Evolutionary conservation across 2,329 filamentous ascomycete genomes (phyloP).

Genomic region (Thelonectria discophora): DNA sequence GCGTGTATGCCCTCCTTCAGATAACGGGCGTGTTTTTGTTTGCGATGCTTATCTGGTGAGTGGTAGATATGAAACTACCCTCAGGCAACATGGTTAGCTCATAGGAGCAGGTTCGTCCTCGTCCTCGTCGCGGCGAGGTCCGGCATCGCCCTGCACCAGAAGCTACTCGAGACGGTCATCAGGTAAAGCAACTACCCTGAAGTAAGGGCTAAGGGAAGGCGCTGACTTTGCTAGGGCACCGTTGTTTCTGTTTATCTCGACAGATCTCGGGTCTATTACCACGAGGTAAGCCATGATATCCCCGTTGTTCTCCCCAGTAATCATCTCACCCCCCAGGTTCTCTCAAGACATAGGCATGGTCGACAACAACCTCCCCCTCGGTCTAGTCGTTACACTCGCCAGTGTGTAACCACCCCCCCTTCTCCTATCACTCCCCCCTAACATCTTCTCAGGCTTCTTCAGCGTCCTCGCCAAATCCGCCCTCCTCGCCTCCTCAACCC

Average conservation of each 20-base stretch:
- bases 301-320: not conserved
- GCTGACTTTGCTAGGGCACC: conserved; percentile 46
- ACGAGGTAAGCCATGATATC: conserved; percentile 45
- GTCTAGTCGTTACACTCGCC: conserved; percentile 44
- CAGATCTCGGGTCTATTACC: conserved; percentile 52
- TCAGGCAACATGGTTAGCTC: not conserved
- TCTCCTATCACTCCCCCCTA: not conserved
- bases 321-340: conserved; percentile 44
- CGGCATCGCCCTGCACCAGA: conserved; percentile 39
- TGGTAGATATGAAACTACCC: no score
- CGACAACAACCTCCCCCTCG: conserved; percentile 52
- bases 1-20: conserved; percentile 40
- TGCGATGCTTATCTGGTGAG: conserved; percentile 35
- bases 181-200: conserved; percentile 3
- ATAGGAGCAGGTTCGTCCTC: conserved; percentile 41
- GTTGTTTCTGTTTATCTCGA: conserved; percentile 51
- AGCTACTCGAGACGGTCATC: conserved; percentile 38
- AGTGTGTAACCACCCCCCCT: conserved; percentile 43
- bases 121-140: conserved; percentile 42
- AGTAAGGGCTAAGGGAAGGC: accelerated
- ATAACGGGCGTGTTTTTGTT: conserved; percentile 34
- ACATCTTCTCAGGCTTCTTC: conserved; percentile 45
- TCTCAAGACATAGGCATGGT: conserved; percentile 55
- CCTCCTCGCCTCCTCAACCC: conserved; percentile 37
- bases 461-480: conserved; percentile 38